Evolutionary conservation across 805 yeast genomes (phyloP), one percentile per base, ranked within the genome.

Genomic region (Clavispora fructus): DNA sequence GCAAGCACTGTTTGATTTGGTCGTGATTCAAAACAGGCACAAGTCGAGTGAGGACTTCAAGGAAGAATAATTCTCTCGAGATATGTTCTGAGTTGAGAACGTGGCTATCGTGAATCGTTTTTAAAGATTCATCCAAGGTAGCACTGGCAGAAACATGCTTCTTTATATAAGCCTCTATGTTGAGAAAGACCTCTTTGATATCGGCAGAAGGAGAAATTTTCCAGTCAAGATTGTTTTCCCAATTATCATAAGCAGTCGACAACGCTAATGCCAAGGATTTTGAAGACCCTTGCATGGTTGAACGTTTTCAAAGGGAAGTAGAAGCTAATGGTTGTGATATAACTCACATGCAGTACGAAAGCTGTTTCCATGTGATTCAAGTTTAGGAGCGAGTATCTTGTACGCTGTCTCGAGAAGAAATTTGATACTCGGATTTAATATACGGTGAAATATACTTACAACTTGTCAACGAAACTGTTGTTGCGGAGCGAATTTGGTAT

Each of bases 1-100:
- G 62, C 41, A 78, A 66, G 87, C 87, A 83, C 35, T 67, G 58
- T 19, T 58, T 51, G 9, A 77, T 58, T 10, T 63, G 60, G 10
- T 57, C 56, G 26, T 55, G 57, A 6, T 53, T 49, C 5, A 72
- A 58, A 16, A 61, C 64, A 1, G 69, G 67, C 43, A 63, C 58
- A 12, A 74, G 50, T 28, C 58, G 58, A 1, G 52, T 56, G n/a
- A 76, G 61, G 1, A 72, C 56, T 40, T 68, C 69, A 23, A 76
- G 48, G 47, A 76, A 77, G 28, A 62, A 50, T 9, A 55, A 54
- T 49, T 76, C 78, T 38, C 63, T 62, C 7, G 57, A 46, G 7
- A 64, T 45, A 41, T 67, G 59, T 1, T 61, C 54, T 12, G 60
- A 46, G 8, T 64, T 62, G 30, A 57, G 46, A 11, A 74, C 60